Evolutionary conservation across 441 rosid species (phyloP).

Genomic region (Adansonia madagascariensis): DNA sequence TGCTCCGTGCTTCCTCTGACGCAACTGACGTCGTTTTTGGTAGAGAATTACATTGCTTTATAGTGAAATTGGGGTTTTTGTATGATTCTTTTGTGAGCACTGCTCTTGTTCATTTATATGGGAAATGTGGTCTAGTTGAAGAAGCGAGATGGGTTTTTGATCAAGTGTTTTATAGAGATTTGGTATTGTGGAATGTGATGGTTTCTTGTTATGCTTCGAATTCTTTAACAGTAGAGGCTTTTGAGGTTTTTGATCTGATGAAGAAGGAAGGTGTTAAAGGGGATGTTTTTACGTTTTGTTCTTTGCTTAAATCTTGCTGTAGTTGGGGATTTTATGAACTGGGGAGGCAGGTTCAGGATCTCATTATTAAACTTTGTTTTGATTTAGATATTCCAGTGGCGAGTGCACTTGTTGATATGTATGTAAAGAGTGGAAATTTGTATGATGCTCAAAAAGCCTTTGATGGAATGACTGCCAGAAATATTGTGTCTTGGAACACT

Average conservation of each 20-base stretch:
- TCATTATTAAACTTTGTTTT: slow-evolving; percentile 48
- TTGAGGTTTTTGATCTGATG: slow-evolving; percentile 48
- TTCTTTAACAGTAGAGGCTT: slow-evolving; percentile 48
- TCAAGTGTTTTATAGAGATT: slow-evolving; percentile 44
- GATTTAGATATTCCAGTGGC: slow-evolving; percentile 53
- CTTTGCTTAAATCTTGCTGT: slow-evolving; percentile 53
- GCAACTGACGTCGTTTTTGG: slow-evolving; percentile 44
- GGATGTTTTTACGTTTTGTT: slow-evolving; percentile 63
- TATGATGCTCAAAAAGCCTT: slow-evolving; percentile 54
- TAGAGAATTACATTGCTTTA: slow-evolving; percentile 52
- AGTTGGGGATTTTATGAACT: slow-evolving; percentile 36
- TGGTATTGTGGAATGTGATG: slow-evolving; percentile 66
- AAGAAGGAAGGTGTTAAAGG: slow-evolving; percentile 35
- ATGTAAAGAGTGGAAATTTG: slow-evolving; percentile 49
- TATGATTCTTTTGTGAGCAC: slow-evolving; percentile 44
- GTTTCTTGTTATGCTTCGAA: slow-evolving; percentile 56
- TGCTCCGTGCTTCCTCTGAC: slow-evolving; percentile 55
- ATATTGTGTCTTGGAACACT: slow-evolving; percentile 71
- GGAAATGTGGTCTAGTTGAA: slow-evolving; percentile 56
- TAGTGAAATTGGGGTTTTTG: slow-evolving; percentile 52
- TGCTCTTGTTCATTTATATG: slow-evolving; percentile 62
- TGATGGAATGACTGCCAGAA: slow-evolving; percentile 53
- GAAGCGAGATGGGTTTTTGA: slow-evolving; percentile 55
- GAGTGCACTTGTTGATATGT: slow-evolving; percentile 62
- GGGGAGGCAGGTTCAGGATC: slow-evolving; percentile 61